A percentile compares a stretch with the other conserved stretches of the same genome.
phyloP scores from a whole-genome alignment of 306 rosid species.

The cucumber (Cucumis sativus) region DNA sequence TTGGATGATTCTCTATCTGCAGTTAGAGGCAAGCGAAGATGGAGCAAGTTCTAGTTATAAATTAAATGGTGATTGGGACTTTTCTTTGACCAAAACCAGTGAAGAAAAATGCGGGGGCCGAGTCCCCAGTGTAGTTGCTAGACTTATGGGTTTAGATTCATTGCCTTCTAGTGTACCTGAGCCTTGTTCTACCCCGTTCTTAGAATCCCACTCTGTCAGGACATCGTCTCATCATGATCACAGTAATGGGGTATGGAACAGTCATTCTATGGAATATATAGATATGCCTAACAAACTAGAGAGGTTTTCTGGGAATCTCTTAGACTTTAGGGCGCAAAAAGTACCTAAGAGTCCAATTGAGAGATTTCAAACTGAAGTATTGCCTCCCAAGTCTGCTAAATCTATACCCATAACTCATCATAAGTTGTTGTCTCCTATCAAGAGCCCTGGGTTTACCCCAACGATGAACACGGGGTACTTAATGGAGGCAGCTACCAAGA shows the following conservation, averaged over 20 bases:
- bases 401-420: conserved; percentile 75
- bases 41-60: conserved; percentile 44
- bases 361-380: conserved; percentile 72
- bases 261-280: conserved; percentile 27
- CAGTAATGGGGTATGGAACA: conserved; percentile 18
- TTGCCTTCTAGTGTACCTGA: conserved; percentile 42
- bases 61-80: conserved; percentile 38
- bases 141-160: conserved; percentile 90
- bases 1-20: conserved; percentile 15
- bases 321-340: conserved; percentile 33
- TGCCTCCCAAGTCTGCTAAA: conserved; percentile 88
- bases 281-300: conserved; percentile 37
- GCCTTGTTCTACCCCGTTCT: conserved; percentile 24
- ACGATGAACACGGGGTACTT: conserved; percentile 43
- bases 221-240: conserved; percentile 33
- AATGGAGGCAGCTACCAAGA: conserved; percentile 89
- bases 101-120: conserved; percentile 59
- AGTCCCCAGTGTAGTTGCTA: conserved; percentile 77
- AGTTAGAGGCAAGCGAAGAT: conserved; percentile 44
- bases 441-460: conserved; percentile 46
- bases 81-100: conserved; percentile 32
- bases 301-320: conserved; percentile 34
- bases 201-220: conserved; percentile 31
- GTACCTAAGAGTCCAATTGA: conserved; percentile 35
- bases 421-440: conserved; percentile 76